Base-by-base conservation (phyloP, 192 early-diverging fungal species). In the Nowakowskiella sp. region DNA sequence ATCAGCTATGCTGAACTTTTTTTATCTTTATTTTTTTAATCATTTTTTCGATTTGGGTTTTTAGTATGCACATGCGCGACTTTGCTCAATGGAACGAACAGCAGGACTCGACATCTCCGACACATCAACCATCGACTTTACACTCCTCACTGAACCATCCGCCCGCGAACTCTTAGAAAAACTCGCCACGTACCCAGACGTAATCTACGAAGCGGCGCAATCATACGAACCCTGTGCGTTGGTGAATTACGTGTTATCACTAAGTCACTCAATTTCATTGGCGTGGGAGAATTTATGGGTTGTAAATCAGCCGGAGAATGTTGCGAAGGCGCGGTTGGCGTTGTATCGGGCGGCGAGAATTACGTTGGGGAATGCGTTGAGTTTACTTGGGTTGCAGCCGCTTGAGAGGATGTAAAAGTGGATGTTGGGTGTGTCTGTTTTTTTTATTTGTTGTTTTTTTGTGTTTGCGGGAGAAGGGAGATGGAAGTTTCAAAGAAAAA, bases 371-470 rank as follows among this genome's bases (percentile, higher is more conserved):
- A 97, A 94, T 60, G 87, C 84, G 16, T 77, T 96, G 53, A 72
- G 82, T 39, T 64, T 91, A 7, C 64, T 96, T 50, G 89, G 89
- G 49, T 66, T 97, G 57, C 73, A 71, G 59, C 90, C 90, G 42
- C 65, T 94, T 44, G 84, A 90, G 62, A 74, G 89, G 56, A 97
- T 97, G 93, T 97, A 84, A 85, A n/a, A n/a, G n/a, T n/a, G n/a
- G n/a, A n/a, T n/a, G n/a, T n/a, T n/a, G n/a, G n/a, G n/a, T n/a
- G n/a, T n/a, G n/a, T n/a, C n/a, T n/a, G n/a, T n/a, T n/a, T n/a
- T n/a, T n/a, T n/a, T n/a, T n/a, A n/a, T n/a, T n/a, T n/a, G n/a
- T n/a, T n/a, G n/a, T n/a, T n/a, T n/a, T n/a, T n/a, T n/a, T n/a
- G n/a, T n/a, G n/a, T n/a, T n/a, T n/a, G n/a, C n/a, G n/a, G n/a